Percentiles rank a stretch among this genome's conserved stretches.
Conservation (phyloP, 331 rosid species). For the Stylosanthes scabra region DNA sequence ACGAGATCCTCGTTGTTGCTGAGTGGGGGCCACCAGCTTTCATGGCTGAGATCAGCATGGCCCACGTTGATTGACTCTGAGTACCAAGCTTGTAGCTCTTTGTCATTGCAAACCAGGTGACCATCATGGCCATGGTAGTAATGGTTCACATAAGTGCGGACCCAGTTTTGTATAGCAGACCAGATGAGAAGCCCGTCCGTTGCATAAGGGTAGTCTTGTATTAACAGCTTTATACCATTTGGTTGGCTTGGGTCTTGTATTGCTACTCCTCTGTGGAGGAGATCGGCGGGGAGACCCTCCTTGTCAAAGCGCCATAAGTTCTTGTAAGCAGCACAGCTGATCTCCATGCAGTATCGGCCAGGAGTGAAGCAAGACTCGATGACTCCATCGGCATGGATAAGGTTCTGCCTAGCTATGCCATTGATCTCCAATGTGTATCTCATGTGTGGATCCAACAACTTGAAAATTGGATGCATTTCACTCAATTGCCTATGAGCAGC, state of each 20-base stretch:
- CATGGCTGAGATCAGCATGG: constrained; percentile 70
- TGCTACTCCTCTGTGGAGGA: constrained; percentile 81
- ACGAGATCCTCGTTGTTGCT: constrained; percentile 59
- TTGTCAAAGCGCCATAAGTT: constrained; percentile 80
- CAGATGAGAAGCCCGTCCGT: constrained; percentile 81
- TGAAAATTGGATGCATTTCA: constrained; percentile 85
- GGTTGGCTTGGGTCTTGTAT: constrained; percentile 78
- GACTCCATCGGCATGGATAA: constrained; percentile 73
- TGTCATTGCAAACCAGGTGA: constrained; percentile 52
- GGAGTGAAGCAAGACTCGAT: constrained; percentile 84
- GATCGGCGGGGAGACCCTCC: constrained; percentile 87
- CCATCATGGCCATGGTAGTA: constrained; percentile 61
- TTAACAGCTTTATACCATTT: constrained; percentile 73
- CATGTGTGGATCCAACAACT: constrained; percentile 93
- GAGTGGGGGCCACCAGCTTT: constrained; percentile 83
- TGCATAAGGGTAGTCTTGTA: constrained; percentile 88
- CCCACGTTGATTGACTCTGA: constrained; percentile 84
- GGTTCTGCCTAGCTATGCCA: constrained; percentile 70
- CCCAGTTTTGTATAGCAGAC: constrained; percentile 89
- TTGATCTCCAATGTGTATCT: constrained; percentile 83
- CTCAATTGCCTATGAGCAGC: constrained; percentile 87
- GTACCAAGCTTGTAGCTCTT: constrained; percentile 85
- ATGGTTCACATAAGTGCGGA: constrained; percentile 63
- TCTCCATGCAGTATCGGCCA: constrained; percentile 84
- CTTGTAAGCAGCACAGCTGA: constrained; percentile 81